Evolutionary conservation across 2,329 filamentous ascomycete genomes (phyloP), one percentile per base, ranked within the genome.

Genomic region (Fusarium sublunatum): DNA sequence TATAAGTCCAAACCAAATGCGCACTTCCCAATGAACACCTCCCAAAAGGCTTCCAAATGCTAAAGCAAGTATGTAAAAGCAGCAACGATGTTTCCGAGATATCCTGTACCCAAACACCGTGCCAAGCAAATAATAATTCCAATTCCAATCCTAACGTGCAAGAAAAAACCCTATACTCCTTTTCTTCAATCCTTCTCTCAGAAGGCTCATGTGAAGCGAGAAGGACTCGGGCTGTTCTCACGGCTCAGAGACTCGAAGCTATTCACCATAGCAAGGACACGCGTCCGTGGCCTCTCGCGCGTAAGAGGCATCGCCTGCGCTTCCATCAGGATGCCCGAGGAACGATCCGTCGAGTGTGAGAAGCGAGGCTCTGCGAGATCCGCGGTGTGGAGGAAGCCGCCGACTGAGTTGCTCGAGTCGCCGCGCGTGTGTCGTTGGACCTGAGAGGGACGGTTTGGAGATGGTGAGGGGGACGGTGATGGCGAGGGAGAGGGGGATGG

Each of bases 261-360:
- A 67, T 86, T 79, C 35, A 87, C 83, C 83, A 87, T 85, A 41
- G 79, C 77, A 42, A 84, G 70, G 26, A 87, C 85, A 32, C 79
- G 72, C 12, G 80, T 81, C 63, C 75, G 71, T 9, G 81, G 77
- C 55, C 73, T 72, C 64, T 79, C 76, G 22, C 70, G 59, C 26
- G 63, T 67, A 22, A 80, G 60, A 38, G 72, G 73, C 46, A 85
- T 75, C n/a, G 77, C 80, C 69, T 84, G 77, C 4, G 83, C 83
- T 19, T 78, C 81, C 44, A 79, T 76, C 26, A 79, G 61, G 13
- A 73, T 73, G 32, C 76, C 73, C 9, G 74, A 75, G 15, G 70
- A 70, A 11, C 72, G 69, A 12, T 74, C 71, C 2, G 75, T 73
- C 7, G 68, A 71, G 53, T 75, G 64, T 12, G 71, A 72, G 51